Conservation (phyloP, 225 moss, liverwort and hornwort species). For the Marchantia polymorpha region DNA sequence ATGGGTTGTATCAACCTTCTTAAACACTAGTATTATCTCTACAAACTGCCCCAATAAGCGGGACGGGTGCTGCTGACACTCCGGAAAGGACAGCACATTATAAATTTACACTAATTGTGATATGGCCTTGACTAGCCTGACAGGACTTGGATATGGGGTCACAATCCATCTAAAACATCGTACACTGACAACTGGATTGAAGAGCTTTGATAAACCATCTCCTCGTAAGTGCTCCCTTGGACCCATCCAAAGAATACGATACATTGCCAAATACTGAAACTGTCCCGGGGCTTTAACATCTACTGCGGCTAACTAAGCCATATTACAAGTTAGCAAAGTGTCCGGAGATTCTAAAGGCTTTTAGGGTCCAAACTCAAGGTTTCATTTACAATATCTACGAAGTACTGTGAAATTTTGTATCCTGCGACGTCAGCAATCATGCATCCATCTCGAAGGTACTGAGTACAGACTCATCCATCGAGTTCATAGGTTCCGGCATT, state of each 20-base stretch:
- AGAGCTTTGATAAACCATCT: background rate
- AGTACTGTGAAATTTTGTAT: background rate
- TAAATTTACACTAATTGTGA: background rate
- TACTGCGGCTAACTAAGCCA: background rate
- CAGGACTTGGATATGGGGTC: background rate
- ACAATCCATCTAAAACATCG: background rate
- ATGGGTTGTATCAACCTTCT: background rate
- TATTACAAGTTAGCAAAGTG: too few relatives aligned
- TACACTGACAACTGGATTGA: background rate
- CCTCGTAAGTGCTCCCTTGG: background rate
- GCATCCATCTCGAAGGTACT: background rate
- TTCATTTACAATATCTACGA: background rate
- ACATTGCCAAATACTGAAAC: background rate
- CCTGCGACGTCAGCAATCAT: background rate
- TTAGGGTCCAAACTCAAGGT: too few relatives aligned
- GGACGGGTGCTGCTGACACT: background rate
- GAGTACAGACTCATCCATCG: constrained; percentile 4
- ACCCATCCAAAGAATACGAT: background rate
- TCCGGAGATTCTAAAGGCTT: too few relatives aligned
- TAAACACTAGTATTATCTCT: background rate
- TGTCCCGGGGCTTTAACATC: background rate
- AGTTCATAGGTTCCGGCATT: constrained; percentile 1
- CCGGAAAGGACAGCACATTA: background rate
- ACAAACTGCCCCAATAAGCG: background rate
- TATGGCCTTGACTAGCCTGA: background rate